These are phyloP conservation scores for Dillenia turbinata DNA, from an alignment of 164 flowering plant species.

Conservation along the genomic window DNA sequence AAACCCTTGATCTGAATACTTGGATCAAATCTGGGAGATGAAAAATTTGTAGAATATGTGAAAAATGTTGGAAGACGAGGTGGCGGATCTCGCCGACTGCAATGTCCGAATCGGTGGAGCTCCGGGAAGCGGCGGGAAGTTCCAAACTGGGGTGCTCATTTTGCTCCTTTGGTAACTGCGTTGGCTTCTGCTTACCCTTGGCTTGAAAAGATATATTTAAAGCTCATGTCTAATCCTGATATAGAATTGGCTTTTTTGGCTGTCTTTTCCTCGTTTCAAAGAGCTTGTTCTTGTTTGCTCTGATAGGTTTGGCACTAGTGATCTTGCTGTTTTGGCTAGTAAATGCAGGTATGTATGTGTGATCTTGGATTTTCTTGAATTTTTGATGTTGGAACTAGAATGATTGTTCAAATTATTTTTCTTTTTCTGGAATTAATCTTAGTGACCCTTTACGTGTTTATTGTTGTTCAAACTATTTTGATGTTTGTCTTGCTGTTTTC, in stretches of 20 bases:
- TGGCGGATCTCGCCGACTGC: constrained; percentile 24
- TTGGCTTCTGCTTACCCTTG: constrained; percentile 47
- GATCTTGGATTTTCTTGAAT: background rate
- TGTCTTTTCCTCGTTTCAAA: constrained; percentile 44
- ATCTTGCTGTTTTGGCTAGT: constrained; percentile 60
- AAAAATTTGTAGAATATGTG: constrained; percentile 17
- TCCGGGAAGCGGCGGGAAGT: background rate
- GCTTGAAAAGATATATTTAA: constrained; percentile 62
- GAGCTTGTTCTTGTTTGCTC: constrained; percentile 75
- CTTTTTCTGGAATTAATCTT: too few relatives aligned
- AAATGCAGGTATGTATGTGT: constrained; percentile 52
- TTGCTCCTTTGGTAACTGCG: constrained; percentile 54
- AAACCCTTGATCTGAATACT: background rate
- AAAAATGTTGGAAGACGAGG: constrained; percentile 53
- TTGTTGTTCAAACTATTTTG: too few relatives aligned
- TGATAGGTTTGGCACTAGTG: constrained; percentile 80
- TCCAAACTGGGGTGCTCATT: constrained; percentile 74
- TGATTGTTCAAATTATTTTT: too few relatives aligned
- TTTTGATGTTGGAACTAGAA: too few relatives aligned
- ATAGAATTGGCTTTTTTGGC: constrained; percentile 57
- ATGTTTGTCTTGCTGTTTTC: too few relatives aligned
- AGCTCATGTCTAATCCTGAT: constrained; percentile 72
- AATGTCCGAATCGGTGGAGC: background rate
- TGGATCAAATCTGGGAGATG: constrained; percentile 7
- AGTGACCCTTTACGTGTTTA: too few relatives aligned